Evolutionary conservation across 192 early-diverging fungal genomes (phyloP), one percentile per base, ranked within the genome.

Genomic region (Pilaira anomala): DNA sequence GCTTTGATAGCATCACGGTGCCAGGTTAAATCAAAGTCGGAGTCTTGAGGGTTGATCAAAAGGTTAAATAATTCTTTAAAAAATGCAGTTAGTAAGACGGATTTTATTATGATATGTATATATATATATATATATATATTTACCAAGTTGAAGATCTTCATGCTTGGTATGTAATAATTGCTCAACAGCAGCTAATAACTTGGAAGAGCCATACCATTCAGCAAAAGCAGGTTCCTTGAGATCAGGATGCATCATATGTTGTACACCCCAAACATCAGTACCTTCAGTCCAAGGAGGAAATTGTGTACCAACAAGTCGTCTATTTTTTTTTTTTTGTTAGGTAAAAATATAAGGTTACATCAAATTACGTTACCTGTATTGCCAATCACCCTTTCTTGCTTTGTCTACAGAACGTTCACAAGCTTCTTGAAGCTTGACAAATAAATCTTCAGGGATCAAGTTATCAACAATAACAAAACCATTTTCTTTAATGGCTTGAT

Each of bases 211-310:
- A 59, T 80, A 80, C 71, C 72, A 80, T 69, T 78, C 58, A 4
- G 77, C 68, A 54, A 80, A 80, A 1, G 65, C 67, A 30, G 78
- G 66, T 61, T 80, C 78, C 13, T 63, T 30, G 25, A 80, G 44
- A n/a, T 78, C 73, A 44, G 76, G 78, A 54, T 80, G 73, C 73
- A 80, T 76, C 44, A 78, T 48, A 36, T 72, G 68, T 33, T 80
- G 78, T 21, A 80, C 73, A 44, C 78, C 78, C 78, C 78, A 80
- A 18, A 72, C 66, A 50, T 78, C 73, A 11, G 62, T 69, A 8
- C 67, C 76, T 49, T 78, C 66, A 19, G 46, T 59, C 78, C 78
- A 80, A 40, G 78, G 78, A 29, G 78, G 78, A 28, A 80, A 80
- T 48, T 76, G 76, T 18, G 71, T 77, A 42, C 78, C 78, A 8